Percentiles rank a stretch among this genome's conserved stretches.
These are phyloP conservation scores for Phytophthora sp. DNA, from an alignment of 352 stramenopile genomes.

Conservation along the genomic window DNA sequence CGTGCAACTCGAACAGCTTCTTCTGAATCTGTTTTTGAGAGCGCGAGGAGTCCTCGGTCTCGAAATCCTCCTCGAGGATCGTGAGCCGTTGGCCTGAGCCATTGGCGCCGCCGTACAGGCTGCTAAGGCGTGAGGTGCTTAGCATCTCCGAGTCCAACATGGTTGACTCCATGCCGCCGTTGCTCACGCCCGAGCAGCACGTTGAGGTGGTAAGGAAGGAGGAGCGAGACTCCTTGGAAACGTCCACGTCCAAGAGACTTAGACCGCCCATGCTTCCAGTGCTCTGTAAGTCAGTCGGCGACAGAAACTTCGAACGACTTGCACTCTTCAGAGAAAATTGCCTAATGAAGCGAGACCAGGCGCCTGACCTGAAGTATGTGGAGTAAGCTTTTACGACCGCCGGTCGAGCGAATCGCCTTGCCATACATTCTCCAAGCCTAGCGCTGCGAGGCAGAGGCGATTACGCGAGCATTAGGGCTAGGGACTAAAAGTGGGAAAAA, in stretches of 20 bases:
- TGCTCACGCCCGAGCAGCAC: constrained; percentile 48
- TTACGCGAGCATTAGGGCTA: constrained; percentile 26
- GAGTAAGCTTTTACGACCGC: constrained; percentile 24
- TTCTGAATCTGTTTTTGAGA: constrained; percentile 57
- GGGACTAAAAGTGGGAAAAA: constrained; percentile 3
- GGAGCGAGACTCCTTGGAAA: constrained; percentile 45
- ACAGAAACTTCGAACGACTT: constrained; percentile 8
- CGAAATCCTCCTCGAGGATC: constrained; percentile 43
- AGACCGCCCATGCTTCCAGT: constrained; percentile 25
- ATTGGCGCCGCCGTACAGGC: constrained; percentile 36
- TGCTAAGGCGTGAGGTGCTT: constrained; percentile 44
- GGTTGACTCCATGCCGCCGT: constrained; percentile 38
- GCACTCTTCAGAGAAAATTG: constrained; percentile 28
- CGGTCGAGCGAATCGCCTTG: not conserved
- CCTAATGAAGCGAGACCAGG: constrained; percentile 13
- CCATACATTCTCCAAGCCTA: constrained; percentile 23
- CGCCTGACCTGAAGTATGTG: constrained; percentile 1
- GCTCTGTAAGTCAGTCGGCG: constrained; percentile 12
- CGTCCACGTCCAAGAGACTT: constrained; percentile 20
- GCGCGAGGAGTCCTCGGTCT: constrained; percentile 23
- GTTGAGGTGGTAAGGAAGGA: constrained; percentile 61
- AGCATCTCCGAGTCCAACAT: constrained; percentile 45
- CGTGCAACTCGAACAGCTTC: constrained; percentile 55
- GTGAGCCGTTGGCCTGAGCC: constrained; percentile 29
- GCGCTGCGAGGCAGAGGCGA: constrained; percentile 5